These are phyloP conservation scores for Fusarium albidum DNA, from an alignment of 2,329 filamentous ascomycete species.

Conservation along the genomic window DNA sequence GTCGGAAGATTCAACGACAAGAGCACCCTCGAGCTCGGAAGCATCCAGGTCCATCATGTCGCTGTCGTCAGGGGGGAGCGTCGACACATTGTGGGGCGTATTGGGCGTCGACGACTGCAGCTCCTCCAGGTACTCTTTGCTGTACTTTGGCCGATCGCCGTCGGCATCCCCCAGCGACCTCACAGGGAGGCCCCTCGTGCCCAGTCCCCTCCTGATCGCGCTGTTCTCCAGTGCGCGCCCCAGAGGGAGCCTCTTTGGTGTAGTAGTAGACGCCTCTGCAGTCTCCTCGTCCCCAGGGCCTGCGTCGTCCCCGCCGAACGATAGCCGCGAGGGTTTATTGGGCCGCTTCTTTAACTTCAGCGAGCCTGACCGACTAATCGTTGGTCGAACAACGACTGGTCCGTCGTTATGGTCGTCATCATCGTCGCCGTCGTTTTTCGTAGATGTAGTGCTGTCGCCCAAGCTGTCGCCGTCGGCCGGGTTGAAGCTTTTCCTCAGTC, in stretches of 20 bases:
- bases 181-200: conserved; percentile 60
- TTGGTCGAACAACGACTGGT: conserved; percentile 59
- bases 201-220: conserved; percentile 62
- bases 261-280: conserved; percentile 60
- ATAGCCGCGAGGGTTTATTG: conserved; percentile 69
- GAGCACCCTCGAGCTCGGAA: conserved; percentile 68
- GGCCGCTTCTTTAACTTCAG: conserved; percentile 72
- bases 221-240: conserved; percentile 73
- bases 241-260: conserved; percentile 72
- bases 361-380: conserved; percentile 56
- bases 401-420: conserved; percentile 55
- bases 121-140: conserved; percentile 84
- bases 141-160: conserved; percentile 81
- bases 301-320: conserved; percentile 71
- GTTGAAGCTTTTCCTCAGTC: conserved; percentile 64
- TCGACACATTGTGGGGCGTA: conserved; percentile 72
- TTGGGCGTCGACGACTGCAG: conserved; percentile 86
- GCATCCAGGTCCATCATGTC: conserved; percentile 65
- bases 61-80: conserved; percentile 54
- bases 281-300: conserved; percentile 61
- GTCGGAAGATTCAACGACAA: conserved; percentile 65
- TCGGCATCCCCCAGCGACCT: conserved; percentile 66
- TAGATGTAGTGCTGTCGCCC: conserved; percentile 31
- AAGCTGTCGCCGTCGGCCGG: conserved; percentile 49
- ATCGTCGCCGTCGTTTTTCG: conserved; percentile 52